phyloP scores from a whole-genome alignment of 768 basidiomycete species.

The Panaeolus cyanescens region DNA sequence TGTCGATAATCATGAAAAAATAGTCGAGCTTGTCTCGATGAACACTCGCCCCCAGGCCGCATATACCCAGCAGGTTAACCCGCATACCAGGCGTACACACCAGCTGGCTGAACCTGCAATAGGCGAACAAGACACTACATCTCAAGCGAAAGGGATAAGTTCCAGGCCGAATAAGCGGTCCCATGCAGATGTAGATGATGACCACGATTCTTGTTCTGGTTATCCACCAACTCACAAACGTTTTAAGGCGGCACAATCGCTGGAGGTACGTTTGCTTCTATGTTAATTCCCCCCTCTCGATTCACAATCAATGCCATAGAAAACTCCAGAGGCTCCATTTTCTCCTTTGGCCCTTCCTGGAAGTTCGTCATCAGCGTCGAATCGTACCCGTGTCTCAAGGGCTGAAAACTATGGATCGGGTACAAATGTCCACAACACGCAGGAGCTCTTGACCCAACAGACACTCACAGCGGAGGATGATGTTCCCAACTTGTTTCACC shows the following conservation, averaged over 20 bases:
- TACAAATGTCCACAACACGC: too few species aligned
- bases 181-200: not conserved
- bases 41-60: too few species aligned
- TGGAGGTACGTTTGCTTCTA: not conserved
- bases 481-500: not conserved
- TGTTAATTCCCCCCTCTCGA: not conserved
- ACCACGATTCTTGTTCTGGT: not conserved
- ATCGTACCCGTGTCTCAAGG: too few species aligned
- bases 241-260: not conserved
- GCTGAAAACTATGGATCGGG: too few species aligned
- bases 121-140: too few species aligned
- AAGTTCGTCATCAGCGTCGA: not conserved
- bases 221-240: not conserved
- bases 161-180: not conserved
- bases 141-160: too few species aligned
- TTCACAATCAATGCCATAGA: not conserved
- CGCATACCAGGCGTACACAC: too few species aligned
- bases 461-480: not conserved
- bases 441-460: not conserved
- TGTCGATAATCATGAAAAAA: too few species aligned
- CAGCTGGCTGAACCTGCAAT: too few species aligned
- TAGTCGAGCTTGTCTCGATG: too few species aligned
- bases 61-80: too few species aligned
- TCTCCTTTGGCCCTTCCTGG: not conserved
- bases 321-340: not conserved